Evolutionary conservation across 2,329 filamentous ascomycete genomes (phyloP), one percentile per base, ranked within the genome.

Genomic region (Exophiala sp.): DNA sequence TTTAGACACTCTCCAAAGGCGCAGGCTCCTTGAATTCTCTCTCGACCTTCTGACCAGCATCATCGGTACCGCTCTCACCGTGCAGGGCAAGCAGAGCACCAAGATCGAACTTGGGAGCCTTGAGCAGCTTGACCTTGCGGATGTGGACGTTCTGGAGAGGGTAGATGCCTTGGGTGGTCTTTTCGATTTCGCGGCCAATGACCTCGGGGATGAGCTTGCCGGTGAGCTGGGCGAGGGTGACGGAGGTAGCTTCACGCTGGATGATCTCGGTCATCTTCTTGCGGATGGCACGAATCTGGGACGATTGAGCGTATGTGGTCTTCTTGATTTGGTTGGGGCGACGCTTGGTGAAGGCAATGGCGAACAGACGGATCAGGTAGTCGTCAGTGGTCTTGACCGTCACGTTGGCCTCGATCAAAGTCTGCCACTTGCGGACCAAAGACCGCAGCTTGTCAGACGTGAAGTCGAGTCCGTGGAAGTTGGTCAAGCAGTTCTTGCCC

Each of bases 231-330:
- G 87, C 85, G 63, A 98, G 83, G 60, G 89, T 95, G 83, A 89
- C 95, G 79, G 81, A 88, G 65, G 86, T 81, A 59, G 93, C 93
- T 81, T 98, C 93, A 66, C 90, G 86, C 75, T 87, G 82, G 75
- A 98, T 97, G 76, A 98, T 97, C 77, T 98, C 93, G 61, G 82
- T 86, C 93, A 98, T 98, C 88, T 98, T 97, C 82, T 90, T 93
- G 76, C 93, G 87, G 75, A 98, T 98, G 65, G 86, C 85, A 64
- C 91, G 86, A 75, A 97, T 97, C 79, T 98, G 93, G 61, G 93
- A 97, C 61, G 88, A 89, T 62, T 85, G 85, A 65, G 93, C 93
- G 72, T 98, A 98, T 72, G 93, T 98, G 68, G 93, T 98, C 87
- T 97, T 98, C 87, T 95, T 95, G 81, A 98, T 91, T 82, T 98